Evolutionary conservation across 108 stramenopile species (phyloP).

Genomic region (Discostella pseudostelligera): DNA sequence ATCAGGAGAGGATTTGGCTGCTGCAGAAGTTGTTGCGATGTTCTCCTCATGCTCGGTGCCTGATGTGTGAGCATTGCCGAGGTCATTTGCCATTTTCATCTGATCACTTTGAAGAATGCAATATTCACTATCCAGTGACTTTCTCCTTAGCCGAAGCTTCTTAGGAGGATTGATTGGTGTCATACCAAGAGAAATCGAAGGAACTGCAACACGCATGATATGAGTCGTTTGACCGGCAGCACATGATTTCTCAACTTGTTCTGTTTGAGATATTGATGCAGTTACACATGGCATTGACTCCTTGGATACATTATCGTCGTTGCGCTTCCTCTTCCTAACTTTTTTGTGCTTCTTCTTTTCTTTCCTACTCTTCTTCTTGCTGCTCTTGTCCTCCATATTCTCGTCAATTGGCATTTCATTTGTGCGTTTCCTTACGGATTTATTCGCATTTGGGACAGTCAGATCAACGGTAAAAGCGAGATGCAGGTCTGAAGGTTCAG

Average conservation of each 20-base stretch:
- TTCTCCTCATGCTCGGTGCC: too few relatives aligned
- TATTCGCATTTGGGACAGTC: conserved; percentile 1
- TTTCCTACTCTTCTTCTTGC: conserved; percentile 28
- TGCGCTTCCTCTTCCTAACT: conserved; percentile 19
- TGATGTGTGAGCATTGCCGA: too few relatives aligned
- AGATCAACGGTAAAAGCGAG: not conserved
- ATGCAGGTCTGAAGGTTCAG: not conserved
- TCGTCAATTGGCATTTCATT: conserved; percentile 7
- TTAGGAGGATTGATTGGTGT: conserved; percentile 20
- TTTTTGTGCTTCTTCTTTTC: conserved; percentile 27
- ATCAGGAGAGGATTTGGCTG: conserved; percentile 20
- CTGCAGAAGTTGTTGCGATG: not conserved
- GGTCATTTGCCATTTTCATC: not conserved
- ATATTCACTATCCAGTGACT: conserved; percentile 1
- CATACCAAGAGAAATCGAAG: conserved; percentile 18
- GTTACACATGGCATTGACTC: conserved; percentile 6
- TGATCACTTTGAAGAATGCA: not conserved
- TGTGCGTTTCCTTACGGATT: conserved; percentile 17
- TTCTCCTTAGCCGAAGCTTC: conserved; percentile 1
- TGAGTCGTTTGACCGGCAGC: conserved; percentile 1
- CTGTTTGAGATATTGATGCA: conserved; percentile 1
- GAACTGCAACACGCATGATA: conserved; percentile 13
- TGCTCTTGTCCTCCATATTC: conserved; percentile 24
- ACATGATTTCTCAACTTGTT: not conserved
- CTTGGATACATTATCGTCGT: conserved; percentile 1